Evolutionary conservation across 805 yeast genomes (phyloP).

Genomic region (Candida silvicultrix): DNA sequence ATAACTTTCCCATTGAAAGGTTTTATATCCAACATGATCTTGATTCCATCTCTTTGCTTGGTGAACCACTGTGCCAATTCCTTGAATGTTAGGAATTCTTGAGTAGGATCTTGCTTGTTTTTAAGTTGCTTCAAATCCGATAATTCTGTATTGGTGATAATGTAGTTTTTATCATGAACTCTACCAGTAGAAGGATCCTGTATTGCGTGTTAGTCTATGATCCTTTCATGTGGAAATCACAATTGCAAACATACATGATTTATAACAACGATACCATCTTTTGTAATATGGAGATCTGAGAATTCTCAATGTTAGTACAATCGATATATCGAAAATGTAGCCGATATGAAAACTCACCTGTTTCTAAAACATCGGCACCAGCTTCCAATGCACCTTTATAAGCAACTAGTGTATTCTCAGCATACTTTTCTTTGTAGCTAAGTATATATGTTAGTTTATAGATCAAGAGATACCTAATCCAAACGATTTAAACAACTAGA

Average conservation of each 20-base stretch:
- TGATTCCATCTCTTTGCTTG: constrained; percentile 7
- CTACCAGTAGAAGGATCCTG: constrained; percentile 43
- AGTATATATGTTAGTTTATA: constrained; percentile 1
- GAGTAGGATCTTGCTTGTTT: constrained; percentile 25
- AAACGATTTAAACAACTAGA: too few species aligned
- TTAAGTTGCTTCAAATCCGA: constrained; percentile 30
- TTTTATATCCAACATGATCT: constrained; percentile 48
- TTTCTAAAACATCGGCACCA: constrained; percentile 39
- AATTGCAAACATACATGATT: constrained; percentile 29
- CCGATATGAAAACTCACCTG: constrained; percentile 20
- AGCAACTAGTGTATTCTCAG: constrained; percentile 41
- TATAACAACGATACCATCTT: constrained; percentile 47
- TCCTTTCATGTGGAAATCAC: neutral
- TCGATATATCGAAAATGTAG: too few species aligned
- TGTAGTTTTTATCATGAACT: constrained; percentile 33
- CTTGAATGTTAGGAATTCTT: constrained; percentile 34
- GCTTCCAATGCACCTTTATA: constrained; percentile 41
- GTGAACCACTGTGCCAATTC: constrained; percentile 35
- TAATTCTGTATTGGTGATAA: constrained; percentile 31
- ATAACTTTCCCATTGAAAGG: constrained; percentile 38
- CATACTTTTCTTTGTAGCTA: constrained; percentile 30
- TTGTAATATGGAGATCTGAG: constrained; percentile 48
- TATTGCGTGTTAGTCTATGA: neutral
- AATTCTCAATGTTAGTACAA: neutral
- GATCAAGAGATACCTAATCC: neutral